These are phyloP conservation scores for Sextonia rubra DNA, from an alignment of 164 flowering plant species.

Conservation along the genomic window DNA sequence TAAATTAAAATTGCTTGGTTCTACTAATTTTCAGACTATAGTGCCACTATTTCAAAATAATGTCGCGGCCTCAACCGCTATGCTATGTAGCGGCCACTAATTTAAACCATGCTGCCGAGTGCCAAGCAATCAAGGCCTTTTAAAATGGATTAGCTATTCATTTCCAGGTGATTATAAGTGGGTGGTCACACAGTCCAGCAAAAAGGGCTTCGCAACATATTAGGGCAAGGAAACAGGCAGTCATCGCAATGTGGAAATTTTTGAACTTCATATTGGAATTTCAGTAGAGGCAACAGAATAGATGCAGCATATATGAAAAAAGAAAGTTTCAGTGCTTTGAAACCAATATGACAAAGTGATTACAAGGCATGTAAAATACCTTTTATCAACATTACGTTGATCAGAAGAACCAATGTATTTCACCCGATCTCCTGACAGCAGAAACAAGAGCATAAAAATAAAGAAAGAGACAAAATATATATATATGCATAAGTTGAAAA, in stretches of 20 bases:
- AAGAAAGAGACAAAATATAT: not conserved
- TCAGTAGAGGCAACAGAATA: not conserved
- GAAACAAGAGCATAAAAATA: conserved; percentile 1
- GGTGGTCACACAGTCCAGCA: not conserved
- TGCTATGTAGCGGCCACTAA: no score
- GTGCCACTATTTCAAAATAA: no score
- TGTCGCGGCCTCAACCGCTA: no score
- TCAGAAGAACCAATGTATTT: conserved; percentile 69
- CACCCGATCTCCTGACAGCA: conserved; percentile 68
- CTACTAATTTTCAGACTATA: no score
- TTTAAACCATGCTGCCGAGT: no score
- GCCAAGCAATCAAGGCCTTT: no score
- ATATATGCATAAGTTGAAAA: no score
- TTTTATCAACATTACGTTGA: conserved; percentile 47
- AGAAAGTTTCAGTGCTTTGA: not conserved
- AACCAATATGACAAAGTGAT: not conserved
- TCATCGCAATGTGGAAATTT: no score
- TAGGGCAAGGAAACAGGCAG: not conserved
- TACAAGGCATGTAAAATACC: conserved; percentile 32
- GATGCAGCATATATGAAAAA: not conserved
- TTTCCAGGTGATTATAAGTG: not conserved
- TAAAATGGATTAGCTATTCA: not conserved
- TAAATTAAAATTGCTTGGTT: no score
- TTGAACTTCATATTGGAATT: not conserved
- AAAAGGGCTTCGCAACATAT: not conserved